phyloP scores from a whole-genome alignment of 495 filamentous ascomycete genomes.

The Podospora anserina region DNA sequence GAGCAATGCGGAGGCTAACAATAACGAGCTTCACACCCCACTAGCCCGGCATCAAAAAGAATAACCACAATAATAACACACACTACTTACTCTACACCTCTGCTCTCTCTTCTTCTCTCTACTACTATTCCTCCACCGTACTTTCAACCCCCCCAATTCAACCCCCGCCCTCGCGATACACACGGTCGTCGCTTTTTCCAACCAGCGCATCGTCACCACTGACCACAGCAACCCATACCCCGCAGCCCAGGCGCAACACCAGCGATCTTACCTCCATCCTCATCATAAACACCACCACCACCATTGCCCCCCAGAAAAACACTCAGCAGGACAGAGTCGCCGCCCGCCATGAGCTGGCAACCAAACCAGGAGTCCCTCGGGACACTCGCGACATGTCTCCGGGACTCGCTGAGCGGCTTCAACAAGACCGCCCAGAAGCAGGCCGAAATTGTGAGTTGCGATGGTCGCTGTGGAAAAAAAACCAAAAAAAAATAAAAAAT shows the following conservation, averaged over 20 bases:
- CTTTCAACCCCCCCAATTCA: not conserved
- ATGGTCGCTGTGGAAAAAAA: not conserved
- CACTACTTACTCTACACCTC: not conserved
- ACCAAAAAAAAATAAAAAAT: not conserved
- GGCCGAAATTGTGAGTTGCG: conserved; percentile 60
- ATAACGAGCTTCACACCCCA: not conserved
- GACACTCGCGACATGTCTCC: conserved; percentile 84
- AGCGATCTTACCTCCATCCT: conserved; percentile 17
- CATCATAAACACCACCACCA: not conserved
- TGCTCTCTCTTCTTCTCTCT: not conserved
- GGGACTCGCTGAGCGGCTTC: conserved; percentile 84
- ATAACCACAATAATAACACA: not conserved
- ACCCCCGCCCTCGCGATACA: not conserved
- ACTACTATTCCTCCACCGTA: not conserved
- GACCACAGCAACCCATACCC: not conserved
- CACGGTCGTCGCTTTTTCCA: not conserved
- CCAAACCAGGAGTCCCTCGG: conserved; percentile 79
- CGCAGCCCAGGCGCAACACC: not conserved
- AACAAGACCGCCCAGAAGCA: conserved; percentile 76
- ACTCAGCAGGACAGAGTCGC: conserved; percentile 17
- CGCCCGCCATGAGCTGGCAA: conserved; percentile 78
- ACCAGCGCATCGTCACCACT: conserved; percentile 1
- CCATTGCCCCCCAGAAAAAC: not conserved
- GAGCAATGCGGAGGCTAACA: not conserved
- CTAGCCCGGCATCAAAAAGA: not conserved